These are phyloP conservation scores for Lotmaria passim DNA, from an alignment of 208 protist species.

Conservation along the genomic window DNA sequence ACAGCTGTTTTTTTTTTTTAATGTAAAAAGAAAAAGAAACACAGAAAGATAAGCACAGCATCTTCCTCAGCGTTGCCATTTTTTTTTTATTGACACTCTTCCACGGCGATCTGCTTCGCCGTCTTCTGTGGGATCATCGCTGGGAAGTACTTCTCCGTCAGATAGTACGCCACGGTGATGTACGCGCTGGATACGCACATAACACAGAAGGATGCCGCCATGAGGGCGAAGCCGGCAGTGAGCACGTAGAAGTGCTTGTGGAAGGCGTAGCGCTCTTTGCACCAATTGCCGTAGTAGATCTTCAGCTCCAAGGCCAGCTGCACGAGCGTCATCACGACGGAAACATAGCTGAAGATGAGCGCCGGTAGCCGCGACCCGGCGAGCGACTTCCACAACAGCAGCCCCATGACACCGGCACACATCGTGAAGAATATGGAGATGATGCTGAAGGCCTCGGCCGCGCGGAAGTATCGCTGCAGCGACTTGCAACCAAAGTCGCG, in stretches of 20 bases:
- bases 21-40: not conserved
- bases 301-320: constrained; percentile 58
- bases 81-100: constrained; percentile 32
- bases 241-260: constrained; percentile 59
- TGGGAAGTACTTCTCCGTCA: constrained; percentile 54
- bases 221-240: constrained; percentile 61
- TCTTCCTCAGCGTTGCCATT: not conserved
- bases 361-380: constrained; percentile 44
- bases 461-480: constrained; percentile 49
- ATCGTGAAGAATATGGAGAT: constrained; percentile 49
- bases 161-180: constrained; percentile 46
- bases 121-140: constrained; percentile 48
- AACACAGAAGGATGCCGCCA: constrained; percentile 46
- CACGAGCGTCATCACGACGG: constrained; percentile 40
- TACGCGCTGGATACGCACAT: constrained; percentile 45
- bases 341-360: constrained; percentile 53
- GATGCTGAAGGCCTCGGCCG: constrained; percentile 62
- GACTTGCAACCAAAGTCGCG: constrained; percentile 41
- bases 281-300: constrained; percentile 78
- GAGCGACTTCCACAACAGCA: constrained; percentile 63
- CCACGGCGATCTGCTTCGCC: constrained; percentile 51
- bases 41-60: too few relatives aligned
- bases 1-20: not conserved
- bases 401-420: constrained; percentile 36
- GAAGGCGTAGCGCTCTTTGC: constrained; percentile 53